Evolutionary conservation across 225 moss, liverwort and hornwort genomes (phyloP), one percentile per base, ranked within the genome.

Genomic region (Anthoceros angustus): DNA sequence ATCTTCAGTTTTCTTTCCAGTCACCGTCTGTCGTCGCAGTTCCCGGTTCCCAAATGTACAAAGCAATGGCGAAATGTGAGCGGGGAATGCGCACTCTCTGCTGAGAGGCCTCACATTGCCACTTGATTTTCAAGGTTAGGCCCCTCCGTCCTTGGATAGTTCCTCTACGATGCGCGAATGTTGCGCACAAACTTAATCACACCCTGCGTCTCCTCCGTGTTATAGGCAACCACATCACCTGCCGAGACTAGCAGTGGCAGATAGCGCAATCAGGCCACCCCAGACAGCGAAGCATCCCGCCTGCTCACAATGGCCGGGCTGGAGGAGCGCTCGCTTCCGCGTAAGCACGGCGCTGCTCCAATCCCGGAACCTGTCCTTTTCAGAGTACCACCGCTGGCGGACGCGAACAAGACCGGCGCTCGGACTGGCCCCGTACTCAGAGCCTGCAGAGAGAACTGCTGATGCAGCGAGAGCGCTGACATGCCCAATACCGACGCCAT

Each of bases 401-500:
- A 48, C 46, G 46, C 46, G 5, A 2, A 48, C 46, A 48, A 5
- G 46, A 48, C 14, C 5, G 12, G 46, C 5, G 46, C 46, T 48
- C 2, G 46, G 46, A 48, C 46, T 48, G 12, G 46, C 46, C 5
- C 46, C 46, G 46, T 48, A 48, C 2, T 48, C 46, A 48, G 3
- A 48, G 46, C 46, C 46, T 48, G 46, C 46, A 48, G 46, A 48
- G 3, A 48, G 46, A 48, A 48, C 46, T 48, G 46, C 46, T 48
- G 46, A 1, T 48, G 43, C 9, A 45, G 43, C 43, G 43, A 14
- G 5, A 48, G 3, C 1, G 46, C 5, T 6, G 46, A 48, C 46
- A 48, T 2, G 18, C 46, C 5, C 46, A 48, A 48, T 2, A 2
- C 46, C 46, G 46, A 48, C 46, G 46, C 46, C 46, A 48, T 6